phyloP scores from a whole-genome alignment of 1,284 basidiomycete species.

The Leccinum olivaceoglutinosum region DNA sequence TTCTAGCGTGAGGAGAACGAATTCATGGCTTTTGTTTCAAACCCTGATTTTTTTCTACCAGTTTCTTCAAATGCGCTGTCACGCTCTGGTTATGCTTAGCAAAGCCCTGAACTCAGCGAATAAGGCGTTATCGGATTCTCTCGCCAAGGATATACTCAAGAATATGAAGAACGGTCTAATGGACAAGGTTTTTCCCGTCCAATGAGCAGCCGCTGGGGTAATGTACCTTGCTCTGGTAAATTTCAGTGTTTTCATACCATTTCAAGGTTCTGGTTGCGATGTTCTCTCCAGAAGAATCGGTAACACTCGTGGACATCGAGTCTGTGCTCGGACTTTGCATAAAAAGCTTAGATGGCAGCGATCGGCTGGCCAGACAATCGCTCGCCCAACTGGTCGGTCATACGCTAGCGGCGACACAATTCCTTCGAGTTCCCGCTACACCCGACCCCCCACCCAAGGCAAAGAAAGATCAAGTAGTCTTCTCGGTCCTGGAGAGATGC shows the following conservation, averaged over 20 bases:
- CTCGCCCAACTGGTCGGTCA: conserved; percentile 80
- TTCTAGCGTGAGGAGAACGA: conserved; percentile 51
- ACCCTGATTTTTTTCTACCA: conserved; percentile 26
- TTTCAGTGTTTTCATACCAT: conserved; percentile 8
- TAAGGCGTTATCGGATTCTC: conserved; percentile 76
- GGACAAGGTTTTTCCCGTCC: conserved; percentile 85
- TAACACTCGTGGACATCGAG: conserved; percentile 72
- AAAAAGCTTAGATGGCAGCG: conserved; percentile 77
- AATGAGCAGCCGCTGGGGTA: conserved; percentile 81
- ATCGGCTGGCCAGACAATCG: conserved; percentile 79
- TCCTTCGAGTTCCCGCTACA: conserved; percentile 50
- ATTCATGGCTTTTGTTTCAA: neutral
- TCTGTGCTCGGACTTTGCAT: conserved; percentile 63
- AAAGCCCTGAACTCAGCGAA: conserved; percentile 78
- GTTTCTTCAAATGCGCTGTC: conserved; percentile 78
- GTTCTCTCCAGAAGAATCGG: conserved; percentile 53
- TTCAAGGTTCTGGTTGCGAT: conserved; percentile 60
- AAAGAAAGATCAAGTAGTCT: conserved; percentile 67
- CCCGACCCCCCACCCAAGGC: conserved; percentile 54
- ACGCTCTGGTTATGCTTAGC: conserved; percentile 73
- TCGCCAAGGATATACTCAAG: conserved; percentile 82
- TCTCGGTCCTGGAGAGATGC: conserved; percentile 77
- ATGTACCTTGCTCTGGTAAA: conserved; percentile 14
- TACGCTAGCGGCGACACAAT: conserved; percentile 82
- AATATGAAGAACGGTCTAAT: conserved; percentile 70